These are phyloP conservation scores for Amylostereum chailletii DNA, from an alignment of 1,284 basidiomycete species.

Conservation along the genomic window DNA sequence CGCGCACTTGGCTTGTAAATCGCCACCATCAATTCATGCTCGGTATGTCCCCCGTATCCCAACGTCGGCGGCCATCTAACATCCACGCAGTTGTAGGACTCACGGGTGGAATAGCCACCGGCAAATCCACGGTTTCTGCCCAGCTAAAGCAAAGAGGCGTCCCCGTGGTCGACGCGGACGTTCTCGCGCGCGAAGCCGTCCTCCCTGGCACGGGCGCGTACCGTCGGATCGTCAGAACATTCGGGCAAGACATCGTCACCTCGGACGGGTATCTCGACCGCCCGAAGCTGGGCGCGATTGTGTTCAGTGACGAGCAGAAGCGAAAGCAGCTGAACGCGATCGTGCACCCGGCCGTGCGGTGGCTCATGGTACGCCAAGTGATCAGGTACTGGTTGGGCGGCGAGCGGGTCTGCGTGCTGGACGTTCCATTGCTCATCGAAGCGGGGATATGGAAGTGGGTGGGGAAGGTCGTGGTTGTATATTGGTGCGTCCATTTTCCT, in stretches of 20 bases:
- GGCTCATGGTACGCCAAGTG: conserved; percentile 67
- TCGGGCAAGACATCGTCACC: conserved; percentile 65
- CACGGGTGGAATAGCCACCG: conserved; percentile 94
- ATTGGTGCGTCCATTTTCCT: conserved; percentile 51
- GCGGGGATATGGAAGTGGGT: conserved; percentile 83
- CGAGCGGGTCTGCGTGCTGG: conserved; percentile 74
- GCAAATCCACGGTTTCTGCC: conserved; percentile 87
- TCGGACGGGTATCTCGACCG: conserved; percentile 75
- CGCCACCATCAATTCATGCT: neutral
- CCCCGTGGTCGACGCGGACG: conserved; percentile 88
- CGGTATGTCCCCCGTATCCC: neutral
- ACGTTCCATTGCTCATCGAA: conserved; percentile 93
- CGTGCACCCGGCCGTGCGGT: conserved; percentile 83
- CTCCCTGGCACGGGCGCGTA: conserved; percentile 78
- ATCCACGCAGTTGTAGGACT: conserved; percentile 74
- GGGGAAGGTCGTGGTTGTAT: conserved; percentile 81
- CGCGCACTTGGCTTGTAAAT: too few relatives aligned
- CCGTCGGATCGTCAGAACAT: conserved; percentile 55
- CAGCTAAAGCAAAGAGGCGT: conserved; percentile 60
- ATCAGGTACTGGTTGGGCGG: conserved; percentile 73
- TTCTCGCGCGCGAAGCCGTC: conserved; percentile 84
- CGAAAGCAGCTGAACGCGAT: conserved; percentile 76
- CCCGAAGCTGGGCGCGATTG: conserved; percentile 75
- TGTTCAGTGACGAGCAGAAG: conserved; percentile 75
- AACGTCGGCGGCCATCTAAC: neutral